These are phyloP conservation scores for Hymenoscyphus linearis DNA, from an alignment of 2,329 filamentous ascomycete species.

Conservation along the genomic window DNA sequence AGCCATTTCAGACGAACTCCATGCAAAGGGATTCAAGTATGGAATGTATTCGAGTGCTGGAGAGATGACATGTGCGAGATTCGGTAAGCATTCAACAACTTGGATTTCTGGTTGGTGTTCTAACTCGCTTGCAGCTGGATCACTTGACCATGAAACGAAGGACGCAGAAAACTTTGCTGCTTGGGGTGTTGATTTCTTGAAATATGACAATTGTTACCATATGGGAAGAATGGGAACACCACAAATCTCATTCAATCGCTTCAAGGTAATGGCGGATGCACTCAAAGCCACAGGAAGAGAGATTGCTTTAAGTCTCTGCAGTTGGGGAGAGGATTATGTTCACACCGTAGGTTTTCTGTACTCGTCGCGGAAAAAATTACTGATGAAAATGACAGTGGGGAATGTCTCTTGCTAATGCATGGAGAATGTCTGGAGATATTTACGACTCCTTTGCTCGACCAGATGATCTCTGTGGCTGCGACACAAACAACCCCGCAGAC, in stretches of 20 bases:
- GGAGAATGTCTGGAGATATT: conserved; percentile 37
- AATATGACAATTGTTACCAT: conserved; percentile 52
- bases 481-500: conserved; percentile 7
- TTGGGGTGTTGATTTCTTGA: conserved; percentile 47
- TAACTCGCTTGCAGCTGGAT: conserved; percentile 26
- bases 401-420: conserved; percentile 34
- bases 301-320: conserved; percentile 33
- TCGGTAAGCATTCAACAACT: conserved; percentile 12
- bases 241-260: conserved; percentile 22
- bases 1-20: conserved; percentile 36
- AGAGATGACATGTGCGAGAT: conserved; percentile 31
- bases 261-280: conserved; percentile 31
- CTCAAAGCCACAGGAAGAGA: conserved; percentile 28
- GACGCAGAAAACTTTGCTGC: conserved; percentile 45
- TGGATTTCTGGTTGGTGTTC: neutral
- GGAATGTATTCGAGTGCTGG: conserved; percentile 36
- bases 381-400: conserved; percentile 28
- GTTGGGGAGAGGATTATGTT: conserved; percentile 44
- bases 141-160: conserved; percentile 37
- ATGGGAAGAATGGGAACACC: conserved; percentile 40
- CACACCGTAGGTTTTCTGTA: conserved; percentile 15
- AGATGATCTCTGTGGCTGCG: conserved; percentile 21
- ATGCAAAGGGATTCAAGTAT: conserved; percentile 36
- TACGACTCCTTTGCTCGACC: conserved; percentile 26
- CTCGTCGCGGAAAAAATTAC: neutral